phyloP scores from a whole-genome alignment of 208 protist species.

The Novymonas esmeraldas region DNA sequence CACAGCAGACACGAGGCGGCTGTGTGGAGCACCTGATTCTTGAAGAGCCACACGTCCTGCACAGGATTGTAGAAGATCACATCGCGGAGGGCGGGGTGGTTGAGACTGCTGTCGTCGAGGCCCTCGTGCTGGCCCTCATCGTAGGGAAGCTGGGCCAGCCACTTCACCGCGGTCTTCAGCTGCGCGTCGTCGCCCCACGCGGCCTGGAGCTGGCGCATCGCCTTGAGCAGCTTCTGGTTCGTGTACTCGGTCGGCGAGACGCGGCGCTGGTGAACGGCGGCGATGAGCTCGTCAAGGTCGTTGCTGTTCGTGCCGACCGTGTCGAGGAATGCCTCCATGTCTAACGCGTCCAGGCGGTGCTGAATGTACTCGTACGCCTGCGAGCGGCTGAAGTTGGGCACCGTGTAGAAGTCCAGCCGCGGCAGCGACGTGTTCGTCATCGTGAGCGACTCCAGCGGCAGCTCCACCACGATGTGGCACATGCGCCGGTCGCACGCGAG shows the following conservation, averaged over 20 bases:
- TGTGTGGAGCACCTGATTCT: slow-evolving; percentile 77
- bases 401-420: slow-evolving; percentile 78
- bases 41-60: slow-evolving; percentile 81
- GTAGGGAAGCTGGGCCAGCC: slow-evolving; percentile 69
- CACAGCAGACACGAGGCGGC: slow-evolving; percentile 73
- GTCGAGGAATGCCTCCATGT: slow-evolving; percentile 66
- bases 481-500: slow-evolving; percentile 64
- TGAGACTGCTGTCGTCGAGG: slow-evolving; percentile 61
- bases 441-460: slow-evolving; percentile 76
- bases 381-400: slow-evolving; percentile 74
- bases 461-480: slow-evolving; percentile 83
- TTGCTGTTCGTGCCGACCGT: slow-evolving; percentile 85
- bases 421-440: slow-evolving; percentile 74
- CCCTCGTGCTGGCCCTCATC: slow-evolving; percentile 72
- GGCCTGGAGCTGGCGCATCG: slow-evolving; percentile 79
- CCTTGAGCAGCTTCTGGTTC: slow-evolving; percentile 77
- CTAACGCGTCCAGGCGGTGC: slow-evolving; percentile 72
- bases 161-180: slow-evolving; percentile 57
- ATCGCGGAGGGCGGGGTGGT: slow-evolving; percentile 52
- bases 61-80: slow-evolving; percentile 87
- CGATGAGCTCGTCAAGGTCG: slow-evolving; percentile 85
- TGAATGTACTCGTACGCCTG: slow-evolving; percentile 78
- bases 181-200: slow-evolving; percentile 52
- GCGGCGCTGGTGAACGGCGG: slow-evolving; percentile 64
- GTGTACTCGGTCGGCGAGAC: slow-evolving; percentile 67